Evolutionary conservation across 768 basidiomycete genomes (phyloP).

Genomic region (Leccinum obscurum): DNA sequence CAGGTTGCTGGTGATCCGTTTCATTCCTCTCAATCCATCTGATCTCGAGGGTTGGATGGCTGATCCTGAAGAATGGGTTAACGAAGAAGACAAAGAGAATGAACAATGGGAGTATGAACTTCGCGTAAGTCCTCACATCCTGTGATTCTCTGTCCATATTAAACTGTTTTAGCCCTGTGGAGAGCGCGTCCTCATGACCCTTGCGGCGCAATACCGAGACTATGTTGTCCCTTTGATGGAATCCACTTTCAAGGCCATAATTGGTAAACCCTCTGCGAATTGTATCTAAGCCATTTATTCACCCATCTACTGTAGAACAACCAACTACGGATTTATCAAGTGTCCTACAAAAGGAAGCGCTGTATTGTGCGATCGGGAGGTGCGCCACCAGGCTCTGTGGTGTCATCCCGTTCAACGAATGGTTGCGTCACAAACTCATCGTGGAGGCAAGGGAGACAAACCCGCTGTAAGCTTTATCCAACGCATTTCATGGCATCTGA

Average conservation of each 20-base stretch:
- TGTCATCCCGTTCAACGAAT: conserved; percentile 65
- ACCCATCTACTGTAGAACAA: conserved; percentile 35
- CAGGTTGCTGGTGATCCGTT: conserved; percentile 73
- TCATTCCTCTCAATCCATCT: conserved; percentile 78
- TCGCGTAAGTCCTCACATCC: conserved; percentile 54
- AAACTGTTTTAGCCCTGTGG: conserved; percentile 70
- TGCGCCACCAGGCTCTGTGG: conserved; percentile 65
- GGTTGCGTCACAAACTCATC: conserved; percentile 62
- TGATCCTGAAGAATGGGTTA: conserved; percentile 95
- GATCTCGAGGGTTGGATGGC: conserved; percentile 84
- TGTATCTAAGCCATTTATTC: neutral
- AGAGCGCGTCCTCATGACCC: conserved; percentile 85
- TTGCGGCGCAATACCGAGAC: conserved; percentile 67
- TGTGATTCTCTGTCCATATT: neutral
- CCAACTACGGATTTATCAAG: conserved; percentile 53
- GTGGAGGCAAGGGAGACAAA: conserved; percentile 61
- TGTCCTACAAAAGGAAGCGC: conserved; percentile 78
- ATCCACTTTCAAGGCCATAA: conserved; percentile 57
- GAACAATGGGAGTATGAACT: conserved; percentile 95
- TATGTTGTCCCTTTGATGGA: conserved; percentile 69
- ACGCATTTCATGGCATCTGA: conserved; percentile 7
- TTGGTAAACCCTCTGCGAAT: conserved; percentile 41
- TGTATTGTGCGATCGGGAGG: conserved; percentile 89
- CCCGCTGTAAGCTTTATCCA: conserved; percentile 46
- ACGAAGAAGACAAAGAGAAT: conserved; percentile 83